Evolutionary conservation across 257 asterid species (phyloP).

Genomic region (Pogostemon cablin): DNA sequence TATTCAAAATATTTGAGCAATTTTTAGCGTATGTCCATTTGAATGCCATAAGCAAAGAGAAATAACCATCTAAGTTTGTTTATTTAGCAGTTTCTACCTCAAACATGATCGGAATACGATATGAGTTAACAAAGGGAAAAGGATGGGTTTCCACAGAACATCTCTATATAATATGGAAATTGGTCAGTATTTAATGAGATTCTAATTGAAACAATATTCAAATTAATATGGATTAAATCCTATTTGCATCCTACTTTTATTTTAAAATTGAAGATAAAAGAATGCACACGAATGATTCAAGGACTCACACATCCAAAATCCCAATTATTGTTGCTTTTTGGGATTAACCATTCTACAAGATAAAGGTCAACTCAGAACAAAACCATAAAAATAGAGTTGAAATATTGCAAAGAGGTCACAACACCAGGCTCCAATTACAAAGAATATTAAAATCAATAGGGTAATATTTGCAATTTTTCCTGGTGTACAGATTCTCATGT

Average conservation of each 20-base stretch:
- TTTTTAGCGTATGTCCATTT: background rate
- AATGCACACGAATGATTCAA: background rate
- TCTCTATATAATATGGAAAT: background rate
- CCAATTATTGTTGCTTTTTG: background rate
- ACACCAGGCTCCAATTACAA: background rate
- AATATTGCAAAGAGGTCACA: background rate
- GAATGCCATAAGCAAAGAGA: background rate
- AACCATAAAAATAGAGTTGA: conserved; percentile 4
- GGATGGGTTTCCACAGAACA: background rate
- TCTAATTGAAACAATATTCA: background rate
- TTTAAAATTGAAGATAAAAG: background rate
- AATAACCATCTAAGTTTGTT: background rate
- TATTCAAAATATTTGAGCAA: background rate
- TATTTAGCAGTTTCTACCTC: conserved; percentile 3
- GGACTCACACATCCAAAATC: background rate
- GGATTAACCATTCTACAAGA: background rate
- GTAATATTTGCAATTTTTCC: background rate
- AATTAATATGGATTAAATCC: background rate
- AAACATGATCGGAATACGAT: conserved; percentile 15
- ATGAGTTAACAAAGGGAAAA: background rate
- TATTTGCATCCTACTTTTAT: background rate
- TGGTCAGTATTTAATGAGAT: background rate
- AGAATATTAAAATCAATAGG: background rate
- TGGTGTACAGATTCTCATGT: background rate
- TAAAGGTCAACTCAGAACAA: conserved; percentile 13